Conservation (phyloP, 1,284 basidiomycete genomes). For the Athelia sp. region DNA sequence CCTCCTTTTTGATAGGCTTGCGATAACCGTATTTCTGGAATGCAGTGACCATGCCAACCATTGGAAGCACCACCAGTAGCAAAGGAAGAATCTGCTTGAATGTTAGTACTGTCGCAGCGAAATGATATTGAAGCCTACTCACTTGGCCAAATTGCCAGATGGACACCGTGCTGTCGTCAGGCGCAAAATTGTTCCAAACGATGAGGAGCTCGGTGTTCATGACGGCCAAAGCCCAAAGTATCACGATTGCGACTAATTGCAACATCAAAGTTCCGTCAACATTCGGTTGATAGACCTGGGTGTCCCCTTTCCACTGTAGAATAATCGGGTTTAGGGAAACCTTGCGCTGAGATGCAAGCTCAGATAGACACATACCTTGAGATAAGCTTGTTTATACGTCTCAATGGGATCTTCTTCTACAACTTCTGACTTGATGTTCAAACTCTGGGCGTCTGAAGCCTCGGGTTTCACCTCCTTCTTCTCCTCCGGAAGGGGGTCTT, state of each 20-base stretch:
- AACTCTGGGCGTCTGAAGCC: constrained; percentile 3
- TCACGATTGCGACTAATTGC: constrained; percentile 11
- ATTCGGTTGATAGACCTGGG: neutral
- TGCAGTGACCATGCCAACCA: neutral
- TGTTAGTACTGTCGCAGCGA: neutral
- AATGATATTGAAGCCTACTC: neutral
- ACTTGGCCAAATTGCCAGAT: constrained; percentile 24
- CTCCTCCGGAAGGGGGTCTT: neutral
- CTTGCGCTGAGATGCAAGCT: neutral
- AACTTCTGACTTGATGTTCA: neutral
- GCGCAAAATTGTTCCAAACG: constrained; percentile 20
- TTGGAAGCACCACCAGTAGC: neutral
- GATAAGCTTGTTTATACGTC: neutral
- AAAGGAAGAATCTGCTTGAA: neutral
- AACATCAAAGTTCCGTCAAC: constrained; percentile 7
- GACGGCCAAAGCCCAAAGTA: constrained; percentile 17
- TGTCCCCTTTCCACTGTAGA: neutral
- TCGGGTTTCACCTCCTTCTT: neutral
- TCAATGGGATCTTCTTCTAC: neutral
- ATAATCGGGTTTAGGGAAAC: neutral
- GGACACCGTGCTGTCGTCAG: constrained; percentile 6
- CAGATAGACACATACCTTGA: too few relatives aligned
- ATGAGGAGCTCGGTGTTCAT: constrained; percentile 24
- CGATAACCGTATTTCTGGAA: neutral
- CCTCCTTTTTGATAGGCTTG: too few relatives aligned